phyloP scores from a whole-genome alignment of 768 basidiomycete genomes.

The Phylloporus rhodoxanthus region DNA sequence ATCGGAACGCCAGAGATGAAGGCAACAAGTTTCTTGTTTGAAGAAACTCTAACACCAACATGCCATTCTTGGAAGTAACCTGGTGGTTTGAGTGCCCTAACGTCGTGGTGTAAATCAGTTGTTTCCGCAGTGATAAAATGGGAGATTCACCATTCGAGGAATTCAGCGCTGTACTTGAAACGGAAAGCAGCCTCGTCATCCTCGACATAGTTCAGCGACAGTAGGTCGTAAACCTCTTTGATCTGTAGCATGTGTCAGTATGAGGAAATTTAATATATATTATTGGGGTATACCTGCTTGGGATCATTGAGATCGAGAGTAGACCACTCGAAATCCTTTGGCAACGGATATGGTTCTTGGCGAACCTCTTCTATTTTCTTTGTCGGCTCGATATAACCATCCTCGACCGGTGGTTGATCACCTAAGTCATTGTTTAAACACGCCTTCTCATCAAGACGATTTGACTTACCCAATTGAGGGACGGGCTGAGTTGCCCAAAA shows the following conservation, averaged over 20 bases:
- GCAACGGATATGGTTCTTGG: slow-evolving; percentile 83
- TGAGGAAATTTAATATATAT: background rate
- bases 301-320: slow-evolving; percentile 73
- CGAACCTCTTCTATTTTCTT: slow-evolving; percentile 73
- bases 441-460: background rate
- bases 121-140: background rate
- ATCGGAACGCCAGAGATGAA: slow-evolving; percentile 95
- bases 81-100: slow-evolving; percentile 92
- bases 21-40: slow-evolving; percentile 89
- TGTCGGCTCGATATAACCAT: slow-evolving; percentile 86
- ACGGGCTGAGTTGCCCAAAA: slow-evolving; percentile 99
- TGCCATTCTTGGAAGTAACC: slow-evolving; percentile 95
- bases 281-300: slow-evolving; percentile 47
- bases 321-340: slow-evolving; percentile 91
- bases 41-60: slow-evolving; percentile 84
- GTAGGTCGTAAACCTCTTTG: slow-evolving; percentile 86
- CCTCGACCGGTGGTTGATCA: slow-evolving; percentile 58
- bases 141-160: slow-evolving; percentile 73
- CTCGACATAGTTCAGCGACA: slow-evolving; percentile 94
- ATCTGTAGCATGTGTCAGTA: slow-evolving; percentile 41
- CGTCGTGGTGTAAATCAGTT: background rate
- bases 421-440: slow-evolving; percentile 33
- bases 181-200: slow-evolving; percentile 95
- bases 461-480: slow-evolving; percentile 63
- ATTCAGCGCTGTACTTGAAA: slow-evolving; percentile 93